A percentile compares a stretch with the other conserved stretches of the same genome.
Evolutionary conservation across 352 stramenopile species (phyloP).

Genomic region (Globisporangium paroecandrum): DNA sequence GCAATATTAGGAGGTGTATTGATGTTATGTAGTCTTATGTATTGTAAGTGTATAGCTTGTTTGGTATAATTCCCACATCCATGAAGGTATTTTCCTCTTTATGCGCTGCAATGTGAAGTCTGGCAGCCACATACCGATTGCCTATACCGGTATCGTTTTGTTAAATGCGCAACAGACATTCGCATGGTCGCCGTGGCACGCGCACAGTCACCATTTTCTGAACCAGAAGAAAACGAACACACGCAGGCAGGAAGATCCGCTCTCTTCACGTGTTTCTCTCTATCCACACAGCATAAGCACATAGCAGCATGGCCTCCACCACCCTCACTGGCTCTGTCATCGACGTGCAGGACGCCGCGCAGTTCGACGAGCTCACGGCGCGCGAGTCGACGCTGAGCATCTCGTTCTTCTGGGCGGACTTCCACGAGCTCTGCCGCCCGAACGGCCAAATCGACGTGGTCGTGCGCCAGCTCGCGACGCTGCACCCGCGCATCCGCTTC

Average conservation of each 20-base stretch:
- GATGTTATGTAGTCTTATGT: neutral
- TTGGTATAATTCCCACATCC: neutral
- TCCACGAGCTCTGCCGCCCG: slow-evolving; percentile 75
- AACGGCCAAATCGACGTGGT: slow-evolving; percentile 86
- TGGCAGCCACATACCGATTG: neutral
- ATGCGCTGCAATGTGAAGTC: neutral
- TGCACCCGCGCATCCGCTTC: slow-evolving; percentile 83
- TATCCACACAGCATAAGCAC: neutral
- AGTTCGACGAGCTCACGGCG: slow-evolving; percentile 77
- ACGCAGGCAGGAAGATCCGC: neutral
- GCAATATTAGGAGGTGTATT: neutral
- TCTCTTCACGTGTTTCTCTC: neutral
- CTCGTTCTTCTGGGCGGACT: slow-evolving; percentile 84
- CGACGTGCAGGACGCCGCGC: slow-evolving; percentile 58
- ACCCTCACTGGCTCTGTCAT: slow-evolving; percentile 58
- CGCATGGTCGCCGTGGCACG: neutral
- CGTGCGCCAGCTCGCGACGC: slow-evolving; percentile 71
- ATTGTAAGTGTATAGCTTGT: neutral
- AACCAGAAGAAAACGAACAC: neutral
- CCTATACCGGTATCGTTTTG: neutral
- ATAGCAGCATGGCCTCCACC: slow-evolving; percentile 9
- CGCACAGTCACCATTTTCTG: neutral
- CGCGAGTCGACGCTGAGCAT: slow-evolving; percentile 76
- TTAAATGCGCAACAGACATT: slow-evolving; percentile 2
- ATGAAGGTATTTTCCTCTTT: neutral